Conservation (phyloP, 2,329 filamentous ascomycete genomes). For the Xylariaceae sp. region DNA sequence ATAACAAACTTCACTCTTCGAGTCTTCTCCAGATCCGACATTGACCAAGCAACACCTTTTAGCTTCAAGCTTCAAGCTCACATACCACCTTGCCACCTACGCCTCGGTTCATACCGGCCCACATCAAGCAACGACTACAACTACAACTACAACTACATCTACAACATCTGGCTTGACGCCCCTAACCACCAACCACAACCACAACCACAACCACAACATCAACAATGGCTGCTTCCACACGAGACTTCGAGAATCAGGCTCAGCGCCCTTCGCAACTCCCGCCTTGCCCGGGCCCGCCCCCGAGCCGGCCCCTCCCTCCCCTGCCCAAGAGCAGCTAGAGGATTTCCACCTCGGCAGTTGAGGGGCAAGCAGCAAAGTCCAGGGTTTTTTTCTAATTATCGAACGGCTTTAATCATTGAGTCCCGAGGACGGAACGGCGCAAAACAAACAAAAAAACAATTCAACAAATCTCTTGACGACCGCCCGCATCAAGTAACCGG, state of each 20-base stretch:
- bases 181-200: background rate
- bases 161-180: slow-evolving; percentile 12
- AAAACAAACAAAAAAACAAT: slow-evolving; percentile 6
- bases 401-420: background rate
- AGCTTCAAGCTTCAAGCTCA: background rate
- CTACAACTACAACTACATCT: background rate
- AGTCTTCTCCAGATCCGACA: slow-evolving; percentile 1
- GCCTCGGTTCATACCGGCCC: background rate
- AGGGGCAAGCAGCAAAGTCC: background rate
- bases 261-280: slow-evolving; percentile 61
- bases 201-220: slow-evolving; percentile 19
- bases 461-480: no score
- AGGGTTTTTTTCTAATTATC: background rate
- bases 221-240: slow-evolving; percentile 26
- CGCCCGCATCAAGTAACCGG: no score
- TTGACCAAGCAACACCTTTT: background rate
- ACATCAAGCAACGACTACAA: background rate
- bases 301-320: slow-evolving; percentile 58
- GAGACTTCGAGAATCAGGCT: slow-evolving; percentile 45
- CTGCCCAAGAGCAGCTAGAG: slow-evolving; percentile 55
- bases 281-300: slow-evolving; percentile 61
- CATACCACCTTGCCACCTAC: background rate
- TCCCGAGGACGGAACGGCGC: slow-evolving; percentile 14
- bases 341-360: background rate
- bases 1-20: slow-evolving; percentile 5